A percentile compares a stretch with the other conserved stretches of the same genome.
Evolutionary conservation across 257 asterid species (phyloP).

Genomic region (Linderniella brevidens): DNA sequence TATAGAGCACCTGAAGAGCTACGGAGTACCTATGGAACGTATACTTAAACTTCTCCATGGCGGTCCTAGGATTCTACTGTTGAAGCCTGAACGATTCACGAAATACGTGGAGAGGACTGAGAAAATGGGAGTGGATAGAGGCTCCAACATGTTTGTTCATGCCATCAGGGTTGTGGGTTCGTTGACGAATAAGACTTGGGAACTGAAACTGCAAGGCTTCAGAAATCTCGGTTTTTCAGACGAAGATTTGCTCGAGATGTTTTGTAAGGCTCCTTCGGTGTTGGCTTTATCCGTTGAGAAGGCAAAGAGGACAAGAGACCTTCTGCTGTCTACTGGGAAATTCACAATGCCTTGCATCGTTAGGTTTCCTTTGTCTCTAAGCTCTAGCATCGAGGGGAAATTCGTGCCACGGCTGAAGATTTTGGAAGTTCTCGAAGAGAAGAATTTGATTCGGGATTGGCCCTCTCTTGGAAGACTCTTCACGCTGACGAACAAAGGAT

Average conservation of each 20-base stretch:
- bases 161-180: conserved; percentile 8
- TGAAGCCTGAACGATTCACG: conserved; percentile 12
- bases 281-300: conserved; percentile 14
- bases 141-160: conserved; percentile 13
- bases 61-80: conserved; percentile 14
- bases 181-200: conserved; percentile 14
- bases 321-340: conserved; percentile 15
- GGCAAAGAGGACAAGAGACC: conserved; percentile 11
- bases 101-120: conserved; percentile 9
- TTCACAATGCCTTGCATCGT: conserved; percentile 12
- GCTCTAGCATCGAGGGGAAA: conserved; percentile 19
- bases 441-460: conserved; percentile 10
- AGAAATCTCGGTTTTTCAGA: conserved; percentile 22
- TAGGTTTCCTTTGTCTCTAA: conserved; percentile 10
- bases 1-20: conserved; percentile 17
- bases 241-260: conserved; percentile 9
- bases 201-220: conserved; percentile 16
- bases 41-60: neutral
- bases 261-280: conserved; percentile 15
- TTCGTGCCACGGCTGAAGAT: conserved; percentile 18
- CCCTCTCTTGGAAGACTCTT: conserved; percentile 5
- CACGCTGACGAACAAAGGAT: neutral
- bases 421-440: conserved; percentile 8
- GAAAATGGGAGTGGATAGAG: conserved; percentile 11
- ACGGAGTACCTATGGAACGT: conserved; percentile 14